Evolutionary conservation across 139 green algal species (phyloP).

Genomic region (Zygnema circumcarinatum): DNA sequence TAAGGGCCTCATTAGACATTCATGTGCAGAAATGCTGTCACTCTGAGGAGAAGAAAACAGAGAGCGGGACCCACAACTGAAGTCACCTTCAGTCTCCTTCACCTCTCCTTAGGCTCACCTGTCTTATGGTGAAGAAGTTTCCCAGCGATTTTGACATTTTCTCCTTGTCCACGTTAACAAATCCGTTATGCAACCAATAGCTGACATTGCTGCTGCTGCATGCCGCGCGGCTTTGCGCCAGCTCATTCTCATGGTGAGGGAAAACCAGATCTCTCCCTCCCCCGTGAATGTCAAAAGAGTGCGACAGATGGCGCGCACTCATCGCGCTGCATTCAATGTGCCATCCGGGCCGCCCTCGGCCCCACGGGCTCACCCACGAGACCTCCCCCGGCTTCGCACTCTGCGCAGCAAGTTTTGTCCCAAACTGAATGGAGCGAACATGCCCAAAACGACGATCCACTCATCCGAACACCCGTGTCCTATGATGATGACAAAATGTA

Average conservation of each 20-base stretch:
- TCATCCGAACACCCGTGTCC: too few species aligned
- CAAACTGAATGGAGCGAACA: too few species aligned
- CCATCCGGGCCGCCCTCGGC: constrained; percentile 86
- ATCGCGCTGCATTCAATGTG: constrained; percentile 97
- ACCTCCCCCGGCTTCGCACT: constrained; percentile 89
- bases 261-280: constrained; percentile 83
- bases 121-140: constrained; percentile 98
- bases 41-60: too few species aligned
- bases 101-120: too few species aligned
- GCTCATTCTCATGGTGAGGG: constrained; percentile 98
- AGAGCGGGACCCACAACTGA: too few species aligned
- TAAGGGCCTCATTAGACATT: too few species aligned
- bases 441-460: too few species aligned
- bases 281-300: constrained; percentile 65
- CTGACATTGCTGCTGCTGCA: constrained; percentile 64
- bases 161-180: constrained; percentile 92
- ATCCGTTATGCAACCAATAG: constrained; percentile 95
- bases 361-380: constrained; percentile 92
- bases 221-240: constrained; percentile 81
- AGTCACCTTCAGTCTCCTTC: too few species aligned
- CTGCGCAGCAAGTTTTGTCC: too few species aligned
- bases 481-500: too few species aligned
- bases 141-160: constrained; percentile 98
- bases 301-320: constrained; percentile 73
- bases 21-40: too few species aligned